Percentiles rank a stretch among this genome's conserved stretches.
Conservation (phyloP, 495 filamentous ascomycete genomes). For the Hypoxylon rickii region DNA sequence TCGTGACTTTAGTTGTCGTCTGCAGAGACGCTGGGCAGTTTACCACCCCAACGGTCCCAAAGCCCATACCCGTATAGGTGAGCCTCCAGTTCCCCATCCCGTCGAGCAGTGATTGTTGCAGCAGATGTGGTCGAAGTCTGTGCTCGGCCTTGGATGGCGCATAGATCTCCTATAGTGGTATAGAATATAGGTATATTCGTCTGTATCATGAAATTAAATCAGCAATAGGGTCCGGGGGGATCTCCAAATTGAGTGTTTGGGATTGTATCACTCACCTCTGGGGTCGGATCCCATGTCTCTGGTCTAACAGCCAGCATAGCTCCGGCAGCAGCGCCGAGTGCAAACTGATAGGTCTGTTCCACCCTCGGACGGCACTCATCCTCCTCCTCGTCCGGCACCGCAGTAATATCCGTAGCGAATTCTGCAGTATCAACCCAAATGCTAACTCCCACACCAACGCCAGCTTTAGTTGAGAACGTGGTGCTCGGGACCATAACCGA, state of each 20-base stretch:
- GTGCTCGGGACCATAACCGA: conserved; percentile 7
- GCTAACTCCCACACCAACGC: conserved; percentile 51
- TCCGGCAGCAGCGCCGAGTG: conserved; percentile 55
- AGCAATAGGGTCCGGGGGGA: background rate
- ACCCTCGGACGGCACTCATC: conserved; percentile 49
- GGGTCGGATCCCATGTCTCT: conserved; percentile 55
- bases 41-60: conserved; percentile 44
- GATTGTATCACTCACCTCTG: conserved; percentile 16
- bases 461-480: conserved; percentile 19
- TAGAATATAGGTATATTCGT: conserved; percentile 57
- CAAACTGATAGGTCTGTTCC: conserved; percentile 53
- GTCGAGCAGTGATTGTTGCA: conserved; percentile 33
- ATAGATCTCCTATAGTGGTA: conserved; percentile 54
- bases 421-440: conserved; percentile 58
- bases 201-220: conserved; percentile 2
- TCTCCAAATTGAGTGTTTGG: no score
- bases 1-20: conserved; percentile 41
- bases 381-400: conserved; percentile 31
- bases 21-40: conserved; percentile 55
- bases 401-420: conserved; percentile 56
- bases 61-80: conserved; percentile 45
- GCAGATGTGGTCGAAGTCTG: conserved; percentile 31
- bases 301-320: conserved; percentile 49
- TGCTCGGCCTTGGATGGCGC: conserved; percentile 39
- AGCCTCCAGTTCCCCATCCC: conserved; percentile 36